Conservation (phyloP, 2,329 filamentous ascomycete species). For the Cordyceps tenuipes region DNA sequence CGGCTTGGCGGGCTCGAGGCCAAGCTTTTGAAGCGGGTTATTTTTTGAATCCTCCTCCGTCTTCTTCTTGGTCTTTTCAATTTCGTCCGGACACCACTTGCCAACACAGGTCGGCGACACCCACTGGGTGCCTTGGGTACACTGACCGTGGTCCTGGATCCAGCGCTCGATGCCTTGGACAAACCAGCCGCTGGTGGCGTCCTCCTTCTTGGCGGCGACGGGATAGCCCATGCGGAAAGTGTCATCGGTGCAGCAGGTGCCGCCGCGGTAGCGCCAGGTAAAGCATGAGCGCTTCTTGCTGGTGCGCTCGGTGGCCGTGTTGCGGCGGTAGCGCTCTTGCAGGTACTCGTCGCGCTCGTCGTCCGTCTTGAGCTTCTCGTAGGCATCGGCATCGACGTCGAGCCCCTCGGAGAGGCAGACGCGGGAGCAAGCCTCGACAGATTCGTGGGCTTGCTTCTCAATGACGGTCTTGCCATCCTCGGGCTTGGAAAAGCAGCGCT, state of each 20-base stretch:
- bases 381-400: conserved; percentile 27
- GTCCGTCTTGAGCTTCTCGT: conserved; percentile 21
- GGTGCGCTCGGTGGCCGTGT: conserved; percentile 15
- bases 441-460: conserved; percentile 38
- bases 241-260: conserved; percentile 34
- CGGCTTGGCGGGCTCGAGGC: neutral
- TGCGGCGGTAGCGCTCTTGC: conserved; percentile 19
- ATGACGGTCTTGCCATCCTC: conserved; percentile 26
- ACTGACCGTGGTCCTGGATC: conserved; percentile 37
- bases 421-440: conserved; percentile 37
- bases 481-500: conserved; percentile 35
- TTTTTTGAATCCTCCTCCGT: neutral
- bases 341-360: conserved; percentile 22
- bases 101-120: conserved; percentile 23
- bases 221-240: conserved; percentile 38
- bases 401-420: conserved; percentile 38
- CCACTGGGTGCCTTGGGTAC: conserved; percentile 29
- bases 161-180: conserved; percentile 38
- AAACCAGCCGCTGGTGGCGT: conserved; percentile 38
- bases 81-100: conserved; percentile 1
- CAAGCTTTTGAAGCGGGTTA: neutral
- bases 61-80: neutral
- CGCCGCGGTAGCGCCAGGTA: conserved; percentile 38
- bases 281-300: conserved; percentile 33
- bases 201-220: conserved; percentile 23